Base-by-base conservation (phyloP, 2,329 filamentous ascomycete species). In the Orbilia blumenaviensis region DNA sequence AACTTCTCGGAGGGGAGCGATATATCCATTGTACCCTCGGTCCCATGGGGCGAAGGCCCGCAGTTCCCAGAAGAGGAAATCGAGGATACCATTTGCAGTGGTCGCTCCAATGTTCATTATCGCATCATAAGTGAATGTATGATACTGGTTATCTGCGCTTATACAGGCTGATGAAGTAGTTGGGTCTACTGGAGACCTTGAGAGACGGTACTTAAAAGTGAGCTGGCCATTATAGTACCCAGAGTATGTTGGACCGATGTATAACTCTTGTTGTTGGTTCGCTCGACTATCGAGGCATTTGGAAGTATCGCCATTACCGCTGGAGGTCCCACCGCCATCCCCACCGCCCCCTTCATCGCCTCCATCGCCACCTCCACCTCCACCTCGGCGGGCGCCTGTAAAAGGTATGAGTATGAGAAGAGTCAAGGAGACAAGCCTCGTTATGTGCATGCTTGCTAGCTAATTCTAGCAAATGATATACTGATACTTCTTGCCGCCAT, bases 41-140 rank as follows among this genome's bases (percentile, higher is more conserved):
- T 62, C 46, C 60, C 60, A 72, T 2, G 46, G 46, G 6, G 41
- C 21, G 25, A 72, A 72, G 6, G 46, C 67, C 25, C 58, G 67
- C 23, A 72, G 36, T 12, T 72, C 67, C 67, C 60, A 72, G 16
- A 61, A 12, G 12, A 64, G 60, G 18, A 72, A 44, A 36, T 72
- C 58, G 1, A 72, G 60, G 25, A 71, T 63, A 36, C 34, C 56
- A 21, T 36, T 32, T 8, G 36, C 41, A 1, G 46, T 44, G 1
- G 29, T 58, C 10, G 67, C 67, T 38, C 67, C 67, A 42, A 72
- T 60, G n/a, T 72, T 72, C 67, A 72, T 64, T 9, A 72, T 38
- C 21, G 67, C 67, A 50, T 64, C 67, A 52, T 64, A 72, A 1
- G 67, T 72, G 32, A 64, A 72, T 18, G 38, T 72, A 41, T 64